Evolutionary conservation across 2,329 filamentous ascomycete species (phyloP).

Genomic region (Xylariaceae sp.): DNA sequence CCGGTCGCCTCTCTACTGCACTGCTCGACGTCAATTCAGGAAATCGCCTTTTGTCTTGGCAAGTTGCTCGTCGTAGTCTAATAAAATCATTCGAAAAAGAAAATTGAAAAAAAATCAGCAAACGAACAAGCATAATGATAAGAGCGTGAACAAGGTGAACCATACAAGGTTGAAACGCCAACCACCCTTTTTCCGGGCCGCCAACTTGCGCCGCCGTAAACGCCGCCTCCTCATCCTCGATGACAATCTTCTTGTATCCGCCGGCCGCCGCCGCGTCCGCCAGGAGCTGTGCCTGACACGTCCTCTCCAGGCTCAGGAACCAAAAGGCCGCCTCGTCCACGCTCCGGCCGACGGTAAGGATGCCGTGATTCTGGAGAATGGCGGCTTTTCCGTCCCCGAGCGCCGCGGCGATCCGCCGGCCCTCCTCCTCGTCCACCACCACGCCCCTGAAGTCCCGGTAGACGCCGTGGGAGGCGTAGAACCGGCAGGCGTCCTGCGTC

Average conservation of each 20-base stretch:
- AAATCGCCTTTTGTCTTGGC: slow-evolving; percentile 22
- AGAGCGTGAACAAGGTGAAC: not conserved
- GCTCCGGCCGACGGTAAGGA: slow-evolving; percentile 55
- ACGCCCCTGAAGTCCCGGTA: slow-evolving; percentile 57
- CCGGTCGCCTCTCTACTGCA: not conserved
- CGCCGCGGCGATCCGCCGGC: slow-evolving; percentile 48
- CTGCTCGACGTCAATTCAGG: slow-evolving; percentile 11
- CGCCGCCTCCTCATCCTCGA: slow-evolving; percentile 29
- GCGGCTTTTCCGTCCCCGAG: slow-evolving; percentile 50
- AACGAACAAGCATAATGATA: not conserved
- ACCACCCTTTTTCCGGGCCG: slow-evolving; percentile 30
- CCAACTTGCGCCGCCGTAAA: slow-evolving; percentile 27
- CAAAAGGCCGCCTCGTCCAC: slow-evolving; percentile 62
- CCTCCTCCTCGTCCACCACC: slow-evolving; percentile 55
- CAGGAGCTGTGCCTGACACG: slow-evolving; percentile 55
- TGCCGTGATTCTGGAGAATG: slow-evolving; percentile 58
- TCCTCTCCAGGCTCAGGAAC: slow-evolving; percentile 56
- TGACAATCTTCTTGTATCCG: slow-evolving; percentile 26
- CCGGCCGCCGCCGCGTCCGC: slow-evolving; percentile 49
- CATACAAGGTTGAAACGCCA: slow-evolving; percentile 28
- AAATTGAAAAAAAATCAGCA: not conserved
- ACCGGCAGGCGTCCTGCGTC: slow-evolving; percentile 52
- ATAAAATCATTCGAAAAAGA: not conserved
- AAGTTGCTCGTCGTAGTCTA: slow-evolving; percentile 22
- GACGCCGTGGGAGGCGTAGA: slow-evolving; percentile 54